Base-by-base conservation (phyloP, 805 yeast species). In the Nakazawaea ambrosiae region DNA sequence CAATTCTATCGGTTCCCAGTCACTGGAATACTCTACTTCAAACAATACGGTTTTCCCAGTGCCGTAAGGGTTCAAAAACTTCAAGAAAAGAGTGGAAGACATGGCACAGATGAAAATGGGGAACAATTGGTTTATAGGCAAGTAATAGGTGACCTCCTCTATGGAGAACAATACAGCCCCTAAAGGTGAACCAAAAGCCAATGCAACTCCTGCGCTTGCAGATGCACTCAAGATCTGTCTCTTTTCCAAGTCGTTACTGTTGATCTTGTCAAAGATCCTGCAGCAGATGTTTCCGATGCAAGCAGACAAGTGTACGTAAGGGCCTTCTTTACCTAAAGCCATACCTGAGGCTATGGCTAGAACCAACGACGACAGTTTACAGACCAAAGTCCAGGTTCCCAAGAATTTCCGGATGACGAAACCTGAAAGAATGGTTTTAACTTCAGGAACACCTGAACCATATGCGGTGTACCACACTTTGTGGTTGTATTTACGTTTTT, bases 381-480 rank as follows among this genome's bases (percentile, higher is more conserved):
- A 57, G 18, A 73, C 27, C 6, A 75, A 57, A 0, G 81, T 73
- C 44, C 67, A 65, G 2, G 69, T 54, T 4, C 81, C 80, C 26
- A 75, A 52, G 45, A 69, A 75, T 29, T 65, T 54, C 40, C 79
- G 57, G 19, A 75, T 73, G 31, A 75, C 69, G 45, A 74, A 75
- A 1, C 81, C 81, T 1, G 78, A 71, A 22, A 75, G 54, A 27
- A 75, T 73, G 0, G 80, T 74, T 44, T 72, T 73, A 12, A 75
- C 81, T 52, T 75, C 80, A 1, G 80, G 78, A 2, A 75, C 80
- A 4, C 81, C 81, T 14, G 76, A 69, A 3, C 81, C 81, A 22
- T 68, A 66, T 0, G 76, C 79, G 10, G 76, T 61, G 48, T 72
- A 75, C 49, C 73, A 33, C 16, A 33, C 34, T 17, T 31, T 39